Evolutionary conservation across 2,329 filamentous ascomycete species (phyloP), one percentile per base, ranked within the genome.

Genomic region (Pestalotiopsis sp.): DNA sequence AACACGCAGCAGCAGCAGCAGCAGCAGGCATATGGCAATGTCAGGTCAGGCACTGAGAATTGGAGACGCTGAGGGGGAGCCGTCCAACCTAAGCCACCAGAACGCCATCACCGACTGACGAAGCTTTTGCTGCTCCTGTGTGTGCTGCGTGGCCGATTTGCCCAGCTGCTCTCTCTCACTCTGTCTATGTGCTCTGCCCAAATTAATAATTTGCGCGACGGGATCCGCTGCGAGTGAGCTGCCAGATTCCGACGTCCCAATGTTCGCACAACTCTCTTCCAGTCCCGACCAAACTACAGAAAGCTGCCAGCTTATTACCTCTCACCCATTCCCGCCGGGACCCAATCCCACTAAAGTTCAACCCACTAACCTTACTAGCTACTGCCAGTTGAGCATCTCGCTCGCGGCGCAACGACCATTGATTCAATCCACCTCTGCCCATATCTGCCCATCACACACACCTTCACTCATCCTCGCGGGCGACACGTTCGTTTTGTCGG

Each of bases 201-300:
- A 52, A 52, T 52, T 52, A 58, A 58, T n/a, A 63, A 63, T 40
- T 63, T 63, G 60, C 60, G 40, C 60, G 39, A 52, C 44, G 44
- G 44, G 44, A 52, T 52, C 44, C 44, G 44, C 44, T 52, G 44
- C 44, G 20, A 9, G 30, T 35, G 44, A 52, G 44, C 44, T 52
- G n/a, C 44, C 44, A 52, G 44, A 52, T 39, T 14, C 30, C n/a
- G 35, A 35, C 35, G 58, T 61, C 35, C 58, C 17, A 61, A 35
- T 61, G 58, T 61, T 20, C 26, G 26, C 58, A 39, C 26, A 14
- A 39, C 35, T 35, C n/a, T 61, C 30, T 35, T 35, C 17, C 58
- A 39, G n/a, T 61, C 30, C 58, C 30, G 58, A 61, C 58, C 26
- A 39, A 30, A 14, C 35, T 35, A 52, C 44, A 52, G 44, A 35